Evolutionary conservation across 106 monocot genomes (phyloP).

Genomic region (Gastrodia elata): DNA sequence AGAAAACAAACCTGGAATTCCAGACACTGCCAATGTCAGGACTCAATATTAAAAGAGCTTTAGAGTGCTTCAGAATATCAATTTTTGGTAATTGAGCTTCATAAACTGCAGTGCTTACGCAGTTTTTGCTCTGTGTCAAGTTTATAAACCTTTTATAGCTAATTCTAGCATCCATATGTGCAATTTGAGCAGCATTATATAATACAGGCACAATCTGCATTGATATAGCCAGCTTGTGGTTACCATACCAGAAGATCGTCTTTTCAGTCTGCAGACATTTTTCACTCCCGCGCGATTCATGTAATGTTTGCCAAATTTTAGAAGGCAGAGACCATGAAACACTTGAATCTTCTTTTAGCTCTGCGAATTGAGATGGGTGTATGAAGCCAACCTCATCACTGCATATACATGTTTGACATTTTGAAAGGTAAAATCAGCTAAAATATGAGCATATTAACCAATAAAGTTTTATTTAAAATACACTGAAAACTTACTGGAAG

Average conservation of each 20-base stretch:
- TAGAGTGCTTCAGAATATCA: constrained; percentile 51
- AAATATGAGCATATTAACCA: neutral
- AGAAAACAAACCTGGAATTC: constrained; percentile 55
- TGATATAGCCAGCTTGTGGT: constrained; percentile 78
- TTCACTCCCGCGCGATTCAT: neutral
- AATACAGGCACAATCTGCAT: constrained; percentile 27
- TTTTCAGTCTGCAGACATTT: constrained; percentile 16
- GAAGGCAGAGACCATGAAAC: neutral
- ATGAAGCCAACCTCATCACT: constrained; percentile 78
- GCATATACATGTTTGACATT: constrained; percentile 11
- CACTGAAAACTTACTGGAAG: too few species aligned
- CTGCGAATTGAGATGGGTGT: constrained; percentile 56
- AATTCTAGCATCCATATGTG: constrained; percentile 26
- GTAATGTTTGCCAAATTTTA: neutral
- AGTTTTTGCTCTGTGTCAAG: neutral
- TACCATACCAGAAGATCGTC: constrained; percentile 42
- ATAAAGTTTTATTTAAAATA: neutral
- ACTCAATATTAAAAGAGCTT: constrained; percentile 44
- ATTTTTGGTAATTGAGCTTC: constrained; percentile 15
- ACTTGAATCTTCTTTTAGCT: constrained; percentile 22
- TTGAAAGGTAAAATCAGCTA: constrained; percentile 2
- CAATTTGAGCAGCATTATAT: constrained; percentile 29
- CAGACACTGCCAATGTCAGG: constrained; percentile 53
- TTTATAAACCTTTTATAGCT: constrained; percentile 24
- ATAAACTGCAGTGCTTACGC: constrained; percentile 4